Percentiles rank a stretch among this genome's conserved stretches.
phyloP scores from a whole-genome alignment of 148 eudicot genomes.

The Rhododendron henanense region DNA sequence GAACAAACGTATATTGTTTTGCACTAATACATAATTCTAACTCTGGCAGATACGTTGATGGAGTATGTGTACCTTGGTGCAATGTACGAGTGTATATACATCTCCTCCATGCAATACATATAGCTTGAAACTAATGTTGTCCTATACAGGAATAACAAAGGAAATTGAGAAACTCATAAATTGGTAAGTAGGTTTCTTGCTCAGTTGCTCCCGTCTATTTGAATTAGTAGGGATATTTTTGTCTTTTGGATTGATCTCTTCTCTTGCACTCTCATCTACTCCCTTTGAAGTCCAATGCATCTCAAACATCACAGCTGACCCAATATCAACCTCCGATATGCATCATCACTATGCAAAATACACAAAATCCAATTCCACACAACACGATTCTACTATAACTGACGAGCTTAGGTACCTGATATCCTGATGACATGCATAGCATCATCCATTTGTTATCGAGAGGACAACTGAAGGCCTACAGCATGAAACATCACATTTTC shows the following conservation, averaged over 20 bases:
- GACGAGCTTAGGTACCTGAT: background rate
- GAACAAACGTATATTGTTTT: background rate
- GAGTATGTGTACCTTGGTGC: background rate
- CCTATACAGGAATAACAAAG: background rate
- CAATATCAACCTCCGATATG: background rate
- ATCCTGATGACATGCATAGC: background rate
- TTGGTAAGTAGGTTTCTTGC: background rate
- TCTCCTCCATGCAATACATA: background rate
- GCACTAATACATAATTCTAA: background rate
- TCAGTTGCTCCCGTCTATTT: background rate
- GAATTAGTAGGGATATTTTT: background rate
- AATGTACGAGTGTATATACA: background rate
- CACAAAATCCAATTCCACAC: background rate
- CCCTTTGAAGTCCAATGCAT: no score
- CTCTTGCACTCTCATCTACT: background rate
- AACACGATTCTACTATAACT: background rate
- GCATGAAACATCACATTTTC: background rate
- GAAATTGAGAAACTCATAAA: background rate
- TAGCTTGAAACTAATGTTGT: background rate
- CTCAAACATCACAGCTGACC: background rate
- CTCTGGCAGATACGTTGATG: background rate
- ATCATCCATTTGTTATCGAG: background rate
- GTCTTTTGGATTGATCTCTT: background rate
- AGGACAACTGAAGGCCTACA: background rate
- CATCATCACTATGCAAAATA: background rate